phyloP scores from a whole-genome alignment of 2,329 filamentous ascomycete species.

The Pseudogymnoascus sp. region DNA sequence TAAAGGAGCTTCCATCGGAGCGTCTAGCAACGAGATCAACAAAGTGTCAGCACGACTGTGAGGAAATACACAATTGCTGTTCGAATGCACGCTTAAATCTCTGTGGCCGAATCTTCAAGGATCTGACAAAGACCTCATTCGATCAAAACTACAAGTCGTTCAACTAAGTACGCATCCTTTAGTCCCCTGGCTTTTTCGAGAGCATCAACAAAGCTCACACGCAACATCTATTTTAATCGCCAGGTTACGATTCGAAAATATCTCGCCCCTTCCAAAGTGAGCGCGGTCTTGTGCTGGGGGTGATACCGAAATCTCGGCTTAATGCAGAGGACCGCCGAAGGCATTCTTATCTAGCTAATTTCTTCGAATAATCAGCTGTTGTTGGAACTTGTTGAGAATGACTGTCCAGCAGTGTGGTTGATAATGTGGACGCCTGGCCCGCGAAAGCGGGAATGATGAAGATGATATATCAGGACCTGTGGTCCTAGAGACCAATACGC shows the following conservation, averaged over 20 bases:
- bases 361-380: slow-evolving; percentile 12
- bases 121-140: slow-evolving; percentile 10
- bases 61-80: too few species aligned
- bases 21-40: too few species aligned
- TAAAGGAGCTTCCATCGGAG: too few species aligned
- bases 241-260: slow-evolving; percentile 8
- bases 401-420: slow-evolving; percentile 15
- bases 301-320: slow-evolving; percentile 12
- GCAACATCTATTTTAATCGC: slow-evolving; percentile 16
- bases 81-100: too few species aligned
- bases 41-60: too few species aligned
- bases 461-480: slow-evolving; percentile 10
- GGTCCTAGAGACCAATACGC: too few species aligned
- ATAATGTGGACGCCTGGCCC: slow-evolving; percentile 17
- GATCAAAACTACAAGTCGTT: background rate
- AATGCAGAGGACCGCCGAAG: slow-evolving; percentile 11
- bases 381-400: slow-evolving; percentile 15
- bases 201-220: slow-evolving; percentile 12
- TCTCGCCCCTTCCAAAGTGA: slow-evolving; percentile 13
- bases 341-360: slow-evolving; percentile 13
- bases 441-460: slow-evolving; percentile 13
- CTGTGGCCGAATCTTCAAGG: slow-evolving; percentile 13
- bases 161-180: slow-evolving; percentile 7
- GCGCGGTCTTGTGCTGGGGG: slow-evolving; percentile 2
- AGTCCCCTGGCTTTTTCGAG: slow-evolving; percentile 13